Conservation (phyloP, 1,284 basidiomycete genomes). For the Trichosporon ovoides region DNA sequence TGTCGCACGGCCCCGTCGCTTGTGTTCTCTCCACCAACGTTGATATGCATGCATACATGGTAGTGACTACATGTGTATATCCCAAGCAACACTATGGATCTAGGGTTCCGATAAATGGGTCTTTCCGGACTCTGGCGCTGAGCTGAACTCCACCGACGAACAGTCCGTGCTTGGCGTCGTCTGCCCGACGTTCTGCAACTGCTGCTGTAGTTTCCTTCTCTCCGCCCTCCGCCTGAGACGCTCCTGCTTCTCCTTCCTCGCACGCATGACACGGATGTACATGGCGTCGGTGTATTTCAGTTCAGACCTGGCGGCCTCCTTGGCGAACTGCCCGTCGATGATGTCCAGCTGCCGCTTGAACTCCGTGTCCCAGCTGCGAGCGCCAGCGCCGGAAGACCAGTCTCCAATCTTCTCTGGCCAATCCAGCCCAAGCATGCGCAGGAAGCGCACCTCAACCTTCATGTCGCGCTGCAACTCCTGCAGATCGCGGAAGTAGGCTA, state of each 20-base stretch:
- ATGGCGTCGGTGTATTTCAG: neutral
- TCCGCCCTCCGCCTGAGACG: neutral
- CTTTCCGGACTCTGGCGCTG: neutral
- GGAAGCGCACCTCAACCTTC: slow-evolving; percentile 56
- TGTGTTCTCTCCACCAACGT: too few species aligned
- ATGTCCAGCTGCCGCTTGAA: neutral
- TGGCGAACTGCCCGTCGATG: neutral
- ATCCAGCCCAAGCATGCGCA: slow-evolving; percentile 32
- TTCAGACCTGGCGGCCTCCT: neutral
- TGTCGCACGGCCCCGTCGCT: neutral
- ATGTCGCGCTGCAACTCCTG: slow-evolving; percentile 53
- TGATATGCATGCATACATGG: too few species aligned
- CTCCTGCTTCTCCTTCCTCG: neutral
- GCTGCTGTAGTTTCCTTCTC: neutral
- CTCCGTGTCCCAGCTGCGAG: slow-evolving; percentile 6
- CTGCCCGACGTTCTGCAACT: neutral
- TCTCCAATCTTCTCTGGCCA: neutral
- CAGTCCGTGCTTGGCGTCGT: neutral
- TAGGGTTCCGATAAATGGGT: too few species aligned
- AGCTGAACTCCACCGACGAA: neutral
- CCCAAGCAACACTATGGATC: too few species aligned
- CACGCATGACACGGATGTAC: slow-evolving; percentile 2
- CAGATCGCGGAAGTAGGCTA: slow-evolving; percentile 44
- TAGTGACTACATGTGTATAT: too few species aligned
- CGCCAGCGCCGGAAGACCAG: neutral